Conservation (phyloP, 192 early-diverging fungal species). For the Gamsiella multidivaricata region DNA sequence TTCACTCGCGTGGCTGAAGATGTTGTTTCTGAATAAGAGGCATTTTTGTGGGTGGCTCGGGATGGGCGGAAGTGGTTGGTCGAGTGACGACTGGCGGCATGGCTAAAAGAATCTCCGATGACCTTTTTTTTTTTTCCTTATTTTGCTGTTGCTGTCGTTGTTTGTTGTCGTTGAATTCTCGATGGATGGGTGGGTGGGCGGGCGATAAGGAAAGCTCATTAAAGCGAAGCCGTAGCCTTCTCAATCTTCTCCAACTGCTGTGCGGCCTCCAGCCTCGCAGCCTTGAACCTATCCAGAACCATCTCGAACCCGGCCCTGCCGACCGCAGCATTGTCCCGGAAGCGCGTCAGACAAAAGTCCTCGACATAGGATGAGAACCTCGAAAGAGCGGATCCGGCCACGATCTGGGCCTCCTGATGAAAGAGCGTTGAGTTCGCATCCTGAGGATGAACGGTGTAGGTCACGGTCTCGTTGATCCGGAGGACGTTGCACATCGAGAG, state of each 20-base stretch:
- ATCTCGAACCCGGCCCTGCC: conserved; percentile 88
- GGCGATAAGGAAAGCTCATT: too few relatives aligned
- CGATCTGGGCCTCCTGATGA: conserved; percentile 84
- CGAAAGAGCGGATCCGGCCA: conserved; percentile 77
- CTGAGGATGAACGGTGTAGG: conserved; percentile 74
- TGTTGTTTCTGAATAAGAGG: too few relatives aligned
- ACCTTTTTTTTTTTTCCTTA: neutral
- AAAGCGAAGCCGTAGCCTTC: conserved; percentile 24
- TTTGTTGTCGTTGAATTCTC: neutral
- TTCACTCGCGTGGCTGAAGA: too few relatives aligned
- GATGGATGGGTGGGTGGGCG: neutral
- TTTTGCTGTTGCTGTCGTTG: neutral
- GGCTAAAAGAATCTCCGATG: conserved; percentile 1
- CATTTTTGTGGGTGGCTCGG: too few relatives aligned
- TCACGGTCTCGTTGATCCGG: conserved; percentile 86
- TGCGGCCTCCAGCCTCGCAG: conserved; percentile 28
- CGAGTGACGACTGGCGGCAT: neutral
- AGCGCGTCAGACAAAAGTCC: conserved; percentile 85
- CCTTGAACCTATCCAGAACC: conserved; percentile 76
- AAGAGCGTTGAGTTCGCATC: conserved; percentile 73
- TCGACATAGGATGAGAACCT: conserved; percentile 81
- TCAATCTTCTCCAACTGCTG: conserved; percentile 21
- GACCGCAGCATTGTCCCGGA: conserved; percentile 88
- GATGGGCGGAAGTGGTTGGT: too few relatives aligned
- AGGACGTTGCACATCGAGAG: conserved; percentile 88